Percentiles rank a stretch among this genome's conserved stretches.
phyloP scores from a whole-genome alignment of 2,329 filamentous ascomycete genomes.

The Xylariales sp. region DNA sequence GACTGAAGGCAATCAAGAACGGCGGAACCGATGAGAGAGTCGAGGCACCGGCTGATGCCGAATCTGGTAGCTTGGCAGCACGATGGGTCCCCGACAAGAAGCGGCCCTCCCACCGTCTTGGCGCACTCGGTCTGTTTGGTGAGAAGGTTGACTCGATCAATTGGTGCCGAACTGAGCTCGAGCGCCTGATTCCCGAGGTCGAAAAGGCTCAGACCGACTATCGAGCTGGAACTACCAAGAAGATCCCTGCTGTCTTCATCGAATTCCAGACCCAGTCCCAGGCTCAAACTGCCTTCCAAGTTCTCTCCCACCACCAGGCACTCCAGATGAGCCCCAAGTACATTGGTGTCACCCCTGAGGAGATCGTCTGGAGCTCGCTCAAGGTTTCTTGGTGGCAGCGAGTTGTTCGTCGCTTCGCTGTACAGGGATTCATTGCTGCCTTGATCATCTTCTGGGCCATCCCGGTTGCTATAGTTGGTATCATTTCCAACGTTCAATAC shows the following conservation, averaged over 20 bases:
- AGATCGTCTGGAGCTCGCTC: constrained; percentile 86
- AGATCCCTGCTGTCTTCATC: constrained; percentile 78
- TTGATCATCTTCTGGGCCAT: constrained; percentile 85
- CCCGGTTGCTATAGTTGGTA: constrained; percentile 73
- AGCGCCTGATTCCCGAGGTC: constrained; percentile 68
- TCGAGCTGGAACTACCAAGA: constrained; percentile 57
- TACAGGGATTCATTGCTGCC: constrained; percentile 67
- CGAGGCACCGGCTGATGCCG: constrained; percentile 49
- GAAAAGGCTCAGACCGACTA: constrained; percentile 65
- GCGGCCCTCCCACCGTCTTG: constrained; percentile 71
- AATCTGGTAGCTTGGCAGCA: constrained; percentile 67
- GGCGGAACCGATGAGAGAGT: constrained; percentile 37
- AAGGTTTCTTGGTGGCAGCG: constrained; percentile 83
- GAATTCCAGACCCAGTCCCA: constrained; percentile 81
- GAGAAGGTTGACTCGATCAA: constrained; percentile 94
- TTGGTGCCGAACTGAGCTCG: constrained; percentile 76
- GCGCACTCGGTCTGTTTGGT: constrained; percentile 65
- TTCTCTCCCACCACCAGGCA: constrained; percentile 79
- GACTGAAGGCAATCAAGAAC: constrained; percentile 65
- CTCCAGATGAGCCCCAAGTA: constrained; percentile 83
- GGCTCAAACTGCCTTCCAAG: constrained; percentile 83
- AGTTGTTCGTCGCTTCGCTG: constrained; percentile 65
- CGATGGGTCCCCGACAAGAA: constrained; percentile 71
- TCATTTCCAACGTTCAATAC: constrained; percentile 78
- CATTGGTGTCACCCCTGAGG: constrained; percentile 74